Conservation (phyloP, 2,329 filamentous ascomycete genomes). For the Xenosphaeropsis pyriputrescens region DNA sequence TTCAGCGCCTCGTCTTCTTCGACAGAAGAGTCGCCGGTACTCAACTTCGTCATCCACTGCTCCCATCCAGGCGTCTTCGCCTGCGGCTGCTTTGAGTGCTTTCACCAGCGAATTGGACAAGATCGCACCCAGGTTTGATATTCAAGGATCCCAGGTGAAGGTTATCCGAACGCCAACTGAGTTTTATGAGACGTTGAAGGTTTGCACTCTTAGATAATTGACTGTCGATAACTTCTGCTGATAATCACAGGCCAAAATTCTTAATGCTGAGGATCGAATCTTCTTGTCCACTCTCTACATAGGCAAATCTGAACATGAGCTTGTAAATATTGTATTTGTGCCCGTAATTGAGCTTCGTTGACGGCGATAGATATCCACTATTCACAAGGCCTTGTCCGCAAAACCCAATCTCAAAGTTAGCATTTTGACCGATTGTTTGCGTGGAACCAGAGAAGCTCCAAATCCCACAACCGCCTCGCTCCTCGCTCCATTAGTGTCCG, state of each 20-base stretch:
- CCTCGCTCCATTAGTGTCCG: constrained; percentile 65
- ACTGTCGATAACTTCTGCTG: constrained; percentile 7
- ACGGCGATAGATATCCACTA: constrained; percentile 47
- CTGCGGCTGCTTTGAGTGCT: constrained; percentile 35
- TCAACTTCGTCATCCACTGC: constrained; percentile 9
- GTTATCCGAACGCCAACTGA: constrained; percentile 71
- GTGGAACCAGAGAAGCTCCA: constrained; percentile 83
- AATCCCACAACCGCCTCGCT: constrained; percentile 77
- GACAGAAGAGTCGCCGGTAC: constrained; percentile 13
- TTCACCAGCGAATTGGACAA: constrained; percentile 68
- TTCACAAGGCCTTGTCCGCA: constrained; percentile 57
- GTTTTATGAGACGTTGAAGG: constrained; percentile 87
- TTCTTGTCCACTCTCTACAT: constrained; percentile 97
- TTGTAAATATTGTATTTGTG: constrained; percentile 31
- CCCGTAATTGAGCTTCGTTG: constrained; percentile 6
- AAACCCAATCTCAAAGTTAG: constrained; percentile 72
- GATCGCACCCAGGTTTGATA: constrained; percentile 79
- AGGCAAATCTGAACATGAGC: constrained; percentile 79
- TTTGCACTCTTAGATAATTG: constrained; percentile 18
- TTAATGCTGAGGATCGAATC: constrained; percentile 60
- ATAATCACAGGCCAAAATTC: constrained; percentile 56
- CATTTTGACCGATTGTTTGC: constrained; percentile 79
- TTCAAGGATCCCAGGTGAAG: constrained; percentile 65
- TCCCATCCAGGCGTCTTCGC: constrained; percentile 23
- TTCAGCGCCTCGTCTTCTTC: constrained; percentile 7